These are phyloP conservation scores for Alternaria viburni DNA, from an alignment of 2,329 filamentous ascomycete species.

Conservation along the genomic window DNA sequence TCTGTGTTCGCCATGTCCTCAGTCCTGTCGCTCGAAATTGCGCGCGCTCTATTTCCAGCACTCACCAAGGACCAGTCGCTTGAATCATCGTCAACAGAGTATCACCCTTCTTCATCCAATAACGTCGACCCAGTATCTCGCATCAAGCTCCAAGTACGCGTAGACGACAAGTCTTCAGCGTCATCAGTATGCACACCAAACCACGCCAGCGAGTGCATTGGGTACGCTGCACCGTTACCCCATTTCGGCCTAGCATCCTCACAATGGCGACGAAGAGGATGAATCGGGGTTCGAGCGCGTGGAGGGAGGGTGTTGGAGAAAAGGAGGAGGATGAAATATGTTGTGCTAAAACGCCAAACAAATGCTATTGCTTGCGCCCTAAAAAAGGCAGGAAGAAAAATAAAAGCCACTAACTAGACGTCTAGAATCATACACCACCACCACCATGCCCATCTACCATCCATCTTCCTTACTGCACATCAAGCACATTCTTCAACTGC, in stretches of 20 bases:
- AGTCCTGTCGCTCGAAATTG: neutral
- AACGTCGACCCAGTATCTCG: neutral
- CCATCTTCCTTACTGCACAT: constrained; percentile 61
- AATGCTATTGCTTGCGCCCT: neutral
- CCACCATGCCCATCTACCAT: neutral
- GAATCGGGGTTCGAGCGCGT: too few relatives aligned
- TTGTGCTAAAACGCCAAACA: neutral
- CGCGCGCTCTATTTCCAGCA: neutral
- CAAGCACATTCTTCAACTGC: constrained; percentile 93
- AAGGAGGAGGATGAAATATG: neutral
- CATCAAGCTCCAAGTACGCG: too few relatives aligned
- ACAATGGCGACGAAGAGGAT: neutral
- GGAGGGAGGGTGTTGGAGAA: too few relatives aligned
- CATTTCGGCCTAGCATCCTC: neutral
- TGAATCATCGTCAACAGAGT: neutral
- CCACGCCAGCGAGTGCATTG: too few relatives aligned
- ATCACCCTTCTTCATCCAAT: too few relatives aligned
- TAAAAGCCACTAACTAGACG: neutral
- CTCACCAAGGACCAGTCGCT: neutral
- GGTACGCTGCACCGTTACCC: neutral
- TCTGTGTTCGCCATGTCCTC: neutral
- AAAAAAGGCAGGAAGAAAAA: neutral
- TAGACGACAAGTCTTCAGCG: too few relatives aligned
- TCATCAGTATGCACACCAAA: too few relatives aligned
- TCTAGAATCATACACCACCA: neutral